These are phyloP conservation scores for Flaveria floridana DNA, from an alignment of 140 eudicot species.

Conservation along the genomic window DNA sequence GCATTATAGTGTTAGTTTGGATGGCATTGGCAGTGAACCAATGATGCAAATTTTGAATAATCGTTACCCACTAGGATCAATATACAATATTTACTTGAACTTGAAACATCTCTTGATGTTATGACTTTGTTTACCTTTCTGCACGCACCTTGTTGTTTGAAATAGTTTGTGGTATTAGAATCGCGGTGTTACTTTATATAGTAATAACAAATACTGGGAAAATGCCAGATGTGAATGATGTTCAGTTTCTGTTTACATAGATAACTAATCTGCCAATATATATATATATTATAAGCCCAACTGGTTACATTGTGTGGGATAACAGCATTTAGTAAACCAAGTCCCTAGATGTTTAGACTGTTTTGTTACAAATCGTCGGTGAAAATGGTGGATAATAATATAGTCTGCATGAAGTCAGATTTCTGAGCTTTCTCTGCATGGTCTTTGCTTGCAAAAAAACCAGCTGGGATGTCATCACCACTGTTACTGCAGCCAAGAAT, in stretches of 20 bases:
- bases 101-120: background rate
- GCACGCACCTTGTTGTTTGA: slow-evolving; percentile 10
- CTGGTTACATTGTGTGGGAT: slow-evolving; percentile 33
- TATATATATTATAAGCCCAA: slow-evolving; percentile 23
- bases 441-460: slow-evolving; percentile 25
- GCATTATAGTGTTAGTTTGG: background rate
- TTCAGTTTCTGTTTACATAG: slow-evolving; percentile 7
- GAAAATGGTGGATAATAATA: slow-evolving; percentile 44
- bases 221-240: slow-evolving; percentile 14
- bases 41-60: background rate
- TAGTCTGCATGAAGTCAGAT: slow-evolving; percentile 43
- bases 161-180: slow-evolving; percentile 3
- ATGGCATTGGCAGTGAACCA: background rate
- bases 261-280: slow-evolving; percentile 22
- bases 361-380: slow-evolving; percentile 31
- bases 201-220: slow-evolving; percentile 7
- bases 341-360: slow-evolving; percentile 17
- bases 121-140: background rate
- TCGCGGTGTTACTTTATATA: slow-evolving; percentile 22
- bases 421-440: slow-evolving; percentile 48
- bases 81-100: background rate
- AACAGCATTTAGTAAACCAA: slow-evolving; percentile 3
- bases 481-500: slow-evolving; percentile 1
- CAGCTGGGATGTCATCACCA: slow-evolving; percentile 30
- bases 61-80: background rate